Conservation (phyloP, 108 stramenopile species). For the Epipyxis sp. region DNA sequence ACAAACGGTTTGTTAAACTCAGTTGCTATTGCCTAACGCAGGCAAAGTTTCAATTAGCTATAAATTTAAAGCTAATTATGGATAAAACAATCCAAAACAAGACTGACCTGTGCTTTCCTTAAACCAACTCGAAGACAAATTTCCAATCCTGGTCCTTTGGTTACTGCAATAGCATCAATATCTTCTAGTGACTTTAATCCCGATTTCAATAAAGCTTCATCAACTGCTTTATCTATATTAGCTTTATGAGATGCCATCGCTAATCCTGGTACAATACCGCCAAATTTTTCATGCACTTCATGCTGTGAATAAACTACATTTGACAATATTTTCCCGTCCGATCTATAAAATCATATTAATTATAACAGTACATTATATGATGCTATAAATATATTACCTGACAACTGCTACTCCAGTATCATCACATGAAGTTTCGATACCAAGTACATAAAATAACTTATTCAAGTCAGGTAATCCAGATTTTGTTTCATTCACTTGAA, state of each 20-base stretch:
- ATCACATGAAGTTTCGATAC: slow-evolving; percentile 95
- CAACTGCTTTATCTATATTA: slow-evolving; percentile 75
- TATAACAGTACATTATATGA: too few relatives aligned
- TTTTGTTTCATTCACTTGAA: not conserved
- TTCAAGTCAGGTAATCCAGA: slow-evolving; percentile 52
- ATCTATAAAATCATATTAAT: too few relatives aligned
- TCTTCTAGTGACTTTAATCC: slow-evolving; percentile 64
- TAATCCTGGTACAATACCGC: slow-evolving; percentile 87
- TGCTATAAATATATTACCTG: too few relatives aligned
- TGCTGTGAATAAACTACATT: slow-evolving; percentile 84
- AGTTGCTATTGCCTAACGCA: slow-evolving; percentile 68
- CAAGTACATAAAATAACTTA: slow-evolving; percentile 73
- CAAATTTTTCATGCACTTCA: slow-evolving; percentile 87
- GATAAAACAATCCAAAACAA: too few relatives aligned
- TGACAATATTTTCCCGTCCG: slow-evolving; percentile 84
- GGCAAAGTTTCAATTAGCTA: too few relatives aligned
- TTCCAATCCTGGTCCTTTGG: slow-evolving; percentile 95
- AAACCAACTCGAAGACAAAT: slow-evolving; percentile 91
- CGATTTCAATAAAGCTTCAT: slow-evolving; percentile 69
- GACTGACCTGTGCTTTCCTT: slow-evolving; percentile 70
- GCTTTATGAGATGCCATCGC: slow-evolving; percentile 77
- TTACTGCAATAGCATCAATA: slow-evolving; percentile 91
- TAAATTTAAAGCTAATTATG: not conserved
- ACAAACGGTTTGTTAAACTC: slow-evolving; percentile 71
- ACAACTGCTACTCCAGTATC: slow-evolving; percentile 79